Percentiles rank a stretch among this genome's conserved stretches.
These are phyloP conservation scores for Fusarium circinatum DNA, from an alignment of 2,329 filamentous ascomycete genomes.

Conservation along the genomic window DNA sequence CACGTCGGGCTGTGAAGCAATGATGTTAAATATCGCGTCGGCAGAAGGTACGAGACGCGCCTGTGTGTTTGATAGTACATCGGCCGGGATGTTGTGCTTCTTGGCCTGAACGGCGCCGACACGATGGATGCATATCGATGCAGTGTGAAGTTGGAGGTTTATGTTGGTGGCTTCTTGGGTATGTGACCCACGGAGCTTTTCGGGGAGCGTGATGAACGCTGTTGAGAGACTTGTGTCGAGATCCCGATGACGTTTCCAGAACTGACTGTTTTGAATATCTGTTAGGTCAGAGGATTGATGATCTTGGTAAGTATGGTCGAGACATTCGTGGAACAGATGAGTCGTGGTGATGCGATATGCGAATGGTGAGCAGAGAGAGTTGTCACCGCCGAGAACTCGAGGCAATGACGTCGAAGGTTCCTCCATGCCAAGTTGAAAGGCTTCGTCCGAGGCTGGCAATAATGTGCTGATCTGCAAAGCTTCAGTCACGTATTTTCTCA, in stretches of 20 bases:
- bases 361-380: constrained; percentile 68
- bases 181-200: constrained; percentile 73
- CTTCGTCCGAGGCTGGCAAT: constrained; percentile 78
- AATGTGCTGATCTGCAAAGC: constrained; percentile 71
- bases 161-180: constrained; percentile 79
- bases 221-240: constrained; percentile 81
- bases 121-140: constrained; percentile 86
- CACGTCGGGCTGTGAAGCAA: constrained; percentile 61
- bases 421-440: constrained; percentile 72
- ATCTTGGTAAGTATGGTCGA: constrained; percentile 75
- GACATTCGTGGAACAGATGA: constrained; percentile 80
- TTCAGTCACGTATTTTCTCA: neutral
- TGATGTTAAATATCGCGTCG: constrained; percentile 81
- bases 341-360: constrained; percentile 76
- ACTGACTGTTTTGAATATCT: constrained; percentile 55
- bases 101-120: constrained; percentile 79
- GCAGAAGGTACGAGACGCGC: constrained; percentile 80
- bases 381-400: constrained; percentile 66
- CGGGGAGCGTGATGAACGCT: constrained; percentile 78
- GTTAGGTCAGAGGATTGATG: constrained; percentile 68
- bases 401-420: constrained; percentile 69
- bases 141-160: constrained; percentile 86
- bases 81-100: constrained; percentile 36
- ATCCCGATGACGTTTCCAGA: constrained; percentile 82
- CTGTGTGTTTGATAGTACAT: constrained; percentile 59